Base-by-base conservation (phyloP, 495 filamentous ascomycete genomes). In the Amorphotheca resinae region DNA sequence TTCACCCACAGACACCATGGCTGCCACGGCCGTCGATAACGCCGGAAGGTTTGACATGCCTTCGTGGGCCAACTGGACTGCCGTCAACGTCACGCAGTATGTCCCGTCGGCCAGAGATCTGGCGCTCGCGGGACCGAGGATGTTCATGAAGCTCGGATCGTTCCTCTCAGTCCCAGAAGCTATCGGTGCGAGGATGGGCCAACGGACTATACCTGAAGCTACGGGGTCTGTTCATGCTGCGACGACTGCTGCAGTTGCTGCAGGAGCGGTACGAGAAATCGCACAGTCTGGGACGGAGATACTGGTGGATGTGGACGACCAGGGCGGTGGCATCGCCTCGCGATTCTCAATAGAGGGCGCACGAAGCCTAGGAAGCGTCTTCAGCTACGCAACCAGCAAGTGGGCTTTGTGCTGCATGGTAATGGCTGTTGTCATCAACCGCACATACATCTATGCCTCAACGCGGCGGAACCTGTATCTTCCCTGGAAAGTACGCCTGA, bases 391-490 rank as follows among this genome's bases (percentile, higher is more conserved):
- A 31, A 94, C 87, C 0, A 93, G 87, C 59, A 84, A 84, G 48
- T 98, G 93, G 93, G 88, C 91, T 3, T 62, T 98, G 38, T 72
- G 74, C 38, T 95, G 87, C 57, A 74, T 98, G 42, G 70, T 79
- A 31, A 81, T 87, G 63, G 84, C 86, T 38, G 71, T 98, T 44
- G 61, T 98, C 48, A 67, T 95, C 22, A 95, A 98, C 63, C 77
- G 91, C 32, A 88, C 91, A 9, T 79, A 86, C 30, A 85, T 96
- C 41, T 98, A 93, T 59, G 88, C 89, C 26, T 89, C 88, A 0
- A 83, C 85, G 4, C 70, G 91, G 31, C 72, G 87, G 26, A 79
- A 81, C 22, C 66, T 95, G 4, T 69, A 66, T 5, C 65, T 96
- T 0, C 67, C 69, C 25, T 87, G 82, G 76, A 69, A 73, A 23